Percentiles rank a stretch among this genome's conserved stretches.
Conservation (phyloP, 208 protist species). For the Wallacemonas collosoma region DNA sequence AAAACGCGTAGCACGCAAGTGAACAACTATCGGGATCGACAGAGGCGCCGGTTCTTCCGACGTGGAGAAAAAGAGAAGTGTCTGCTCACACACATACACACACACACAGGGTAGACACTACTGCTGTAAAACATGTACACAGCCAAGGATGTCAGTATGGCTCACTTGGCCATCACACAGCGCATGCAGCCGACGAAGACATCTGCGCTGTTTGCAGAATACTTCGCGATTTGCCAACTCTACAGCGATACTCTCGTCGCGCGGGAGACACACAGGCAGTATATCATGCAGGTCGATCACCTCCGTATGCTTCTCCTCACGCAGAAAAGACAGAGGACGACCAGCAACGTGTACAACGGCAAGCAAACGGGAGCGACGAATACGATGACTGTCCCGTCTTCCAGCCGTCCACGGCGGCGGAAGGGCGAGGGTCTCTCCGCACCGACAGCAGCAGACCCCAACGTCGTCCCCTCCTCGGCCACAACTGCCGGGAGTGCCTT, state of each 20-base stretch:
- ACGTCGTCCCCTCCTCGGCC: background rate
- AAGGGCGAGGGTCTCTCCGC: background rate
- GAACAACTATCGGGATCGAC: no score
- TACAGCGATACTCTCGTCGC: constrained; percentile 38
- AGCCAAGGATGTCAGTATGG: constrained; percentile 40
- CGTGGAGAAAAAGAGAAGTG: background rate
- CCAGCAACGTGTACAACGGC: background rate
- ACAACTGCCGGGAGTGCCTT: background rate
- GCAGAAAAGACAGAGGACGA: constrained; percentile 28
- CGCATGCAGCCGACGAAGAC: constrained; percentile 38
- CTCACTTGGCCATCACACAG: constrained; percentile 31
- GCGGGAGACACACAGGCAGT: constrained; percentile 42
- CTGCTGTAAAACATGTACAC: constrained; percentile 35
- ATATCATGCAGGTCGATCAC: constrained; percentile 31
- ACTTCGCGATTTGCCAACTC: constrained; percentile 32
- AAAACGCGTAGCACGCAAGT: no score
- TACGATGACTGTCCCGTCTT: background rate
- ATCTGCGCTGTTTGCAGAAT: constrained; percentile 34
- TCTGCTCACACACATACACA: background rate
- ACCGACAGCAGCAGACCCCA: background rate
- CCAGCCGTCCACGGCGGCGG: background rate
- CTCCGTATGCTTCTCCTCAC: constrained; percentile 28
- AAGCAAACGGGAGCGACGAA: background rate
- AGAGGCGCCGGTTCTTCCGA: no score
- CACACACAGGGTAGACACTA: background rate